These are phyloP conservation scores for Colletotrichum neosansevieriae DNA, from an alignment of 2,329 filamentous ascomycete genomes.

Conservation along the genomic window DNA sequence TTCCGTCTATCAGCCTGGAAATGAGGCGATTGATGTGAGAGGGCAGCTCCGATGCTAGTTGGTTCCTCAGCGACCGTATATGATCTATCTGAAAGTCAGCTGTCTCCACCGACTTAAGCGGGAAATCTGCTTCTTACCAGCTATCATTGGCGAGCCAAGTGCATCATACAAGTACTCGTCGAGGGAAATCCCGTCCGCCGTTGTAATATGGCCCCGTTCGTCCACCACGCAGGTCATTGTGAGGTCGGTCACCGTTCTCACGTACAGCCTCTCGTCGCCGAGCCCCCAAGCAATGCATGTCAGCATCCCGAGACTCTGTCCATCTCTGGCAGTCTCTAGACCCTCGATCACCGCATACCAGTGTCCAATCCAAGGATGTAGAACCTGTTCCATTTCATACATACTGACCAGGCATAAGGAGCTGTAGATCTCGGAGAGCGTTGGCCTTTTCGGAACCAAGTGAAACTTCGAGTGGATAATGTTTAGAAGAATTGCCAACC, in stretches of 20 bases:
- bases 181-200: conserved; percentile 9
- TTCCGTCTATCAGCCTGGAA: conserved; percentile 20
- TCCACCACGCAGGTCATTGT: conserved; percentile 4
- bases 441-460: conserved; percentile 10
- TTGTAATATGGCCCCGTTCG: conserved; percentile 4
- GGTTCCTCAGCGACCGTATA: conserved; percentile 14
- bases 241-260: conserved; percentile 8
- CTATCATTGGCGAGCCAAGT: conserved; percentile 27
- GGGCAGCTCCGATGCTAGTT: conserved; percentile 21
- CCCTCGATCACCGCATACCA: conserved; percentile 17
- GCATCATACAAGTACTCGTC: conserved; percentile 25
- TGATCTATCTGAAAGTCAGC: conserved; percentile 1
- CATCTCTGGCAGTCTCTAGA: not conserved
- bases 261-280: conserved; percentile 29
- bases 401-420: conserved; percentile 28
- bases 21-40: conserved; percentile 29
- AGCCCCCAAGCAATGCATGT: conserved; percentile 26
- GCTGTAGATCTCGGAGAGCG: conserved; percentile 13
- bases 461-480: conserved; percentile 28
- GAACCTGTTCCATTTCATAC: conserved; percentile 31
- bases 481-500: conserved; percentile 26
- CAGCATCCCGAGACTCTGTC: conserved; percentile 9
- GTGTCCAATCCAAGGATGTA: conserved; percentile 31
- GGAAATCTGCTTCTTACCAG: not conserved
- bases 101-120: no score